Base-by-base conservation (phyloP, 1,284 basidiomycete genomes). In the Fomitopsis schrenkii region DNA sequence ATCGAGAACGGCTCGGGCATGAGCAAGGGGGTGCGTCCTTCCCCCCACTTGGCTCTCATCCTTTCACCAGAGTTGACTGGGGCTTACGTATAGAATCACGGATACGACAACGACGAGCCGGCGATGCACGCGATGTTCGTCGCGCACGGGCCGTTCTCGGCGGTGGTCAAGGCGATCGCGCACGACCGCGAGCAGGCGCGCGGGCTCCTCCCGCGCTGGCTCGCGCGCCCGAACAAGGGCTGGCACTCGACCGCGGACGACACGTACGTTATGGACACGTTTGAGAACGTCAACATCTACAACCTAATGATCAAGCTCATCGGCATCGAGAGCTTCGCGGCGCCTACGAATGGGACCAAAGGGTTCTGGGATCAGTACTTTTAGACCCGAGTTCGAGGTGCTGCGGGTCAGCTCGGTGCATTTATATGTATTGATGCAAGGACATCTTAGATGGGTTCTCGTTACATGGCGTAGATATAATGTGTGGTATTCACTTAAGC, bases 51-150 rank as follows among this genome's bases (percentile, higher is more conserved):
- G 30, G 17, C 8, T 58, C 30, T 38, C 19, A 38, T 9, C 36
- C 53, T 58, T 35, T 17, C 19, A 50, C 40, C 30, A 33, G 36
- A 54, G 35, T 45, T 55, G 38, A 61, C 57, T 3, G 28, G 28
- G 12, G 10, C 52, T 44, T 55, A 58, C 12, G 45, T 55, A 26
- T 66, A 93, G 85, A 93, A 87, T 64, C 91, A 95, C 65, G 93
- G 91, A 10, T 94, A 94, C 70, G 93, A 95, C 71, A 94, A 94
- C 66, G 73, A 80, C 15, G 83, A 87, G 44, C 70, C 78, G 9
- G 81, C 90, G 3, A 97, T 97, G 95, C 86, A 88, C 59, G 94
- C 94, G 0, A 89, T 94, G 73, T 96, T 97, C 74, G 88, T 96
- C 63, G 92, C 93, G 2, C 90, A 93, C 69, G 94, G 94, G 1